These are phyloP conservation scores for Poa pratensis DNA, from an alignment of 176 grass and related monocot species.

Conservation along the genomic window DNA sequence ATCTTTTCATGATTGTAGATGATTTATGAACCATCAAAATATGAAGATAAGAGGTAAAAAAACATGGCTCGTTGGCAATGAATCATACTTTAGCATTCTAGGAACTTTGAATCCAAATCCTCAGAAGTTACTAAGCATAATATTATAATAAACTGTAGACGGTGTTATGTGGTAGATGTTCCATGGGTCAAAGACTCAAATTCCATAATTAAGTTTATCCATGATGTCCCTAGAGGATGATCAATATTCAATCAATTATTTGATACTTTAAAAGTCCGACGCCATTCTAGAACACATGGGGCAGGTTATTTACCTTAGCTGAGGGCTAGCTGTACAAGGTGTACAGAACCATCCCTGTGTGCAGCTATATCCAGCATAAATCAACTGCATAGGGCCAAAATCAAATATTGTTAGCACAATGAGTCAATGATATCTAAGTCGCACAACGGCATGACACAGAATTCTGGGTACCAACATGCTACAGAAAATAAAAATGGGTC, in stretches of 20 bases:
- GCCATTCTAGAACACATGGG: constrained; percentile 21
- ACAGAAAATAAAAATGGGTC: constrained; percentile 29
- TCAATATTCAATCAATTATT: constrained; percentile 21
- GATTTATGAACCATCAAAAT: constrained; percentile 2
- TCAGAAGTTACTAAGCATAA: constrained; percentile 15
- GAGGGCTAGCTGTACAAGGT: constrained; percentile 79
- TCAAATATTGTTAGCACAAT: constrained; percentile 18
- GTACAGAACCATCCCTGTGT: constrained; percentile 98
- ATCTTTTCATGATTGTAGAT: background rate
- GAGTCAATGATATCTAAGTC: background rate
- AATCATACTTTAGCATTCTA: background rate
- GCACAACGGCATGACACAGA: background rate
- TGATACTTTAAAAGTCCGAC: constrained; percentile 10
- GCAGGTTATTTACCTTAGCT: constrained; percentile 62
- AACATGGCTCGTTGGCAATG: constrained; percentile 5
- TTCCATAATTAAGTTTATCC: background rate
- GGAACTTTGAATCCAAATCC: background rate
- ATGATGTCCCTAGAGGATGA: constrained; percentile 1
- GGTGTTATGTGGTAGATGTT: constrained; percentile 1
- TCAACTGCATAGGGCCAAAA: constrained; percentile 63
- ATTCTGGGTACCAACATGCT: constrained; percentile 17
- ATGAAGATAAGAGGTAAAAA: background rate
- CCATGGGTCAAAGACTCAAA: background rate
- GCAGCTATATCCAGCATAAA: constrained; percentile 94
- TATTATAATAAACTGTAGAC: background rate